These are phyloP conservation scores for Cucumis hystrix DNA, from an alignment of 306 rosid genomes.

Conservation along the genomic window DNA sequence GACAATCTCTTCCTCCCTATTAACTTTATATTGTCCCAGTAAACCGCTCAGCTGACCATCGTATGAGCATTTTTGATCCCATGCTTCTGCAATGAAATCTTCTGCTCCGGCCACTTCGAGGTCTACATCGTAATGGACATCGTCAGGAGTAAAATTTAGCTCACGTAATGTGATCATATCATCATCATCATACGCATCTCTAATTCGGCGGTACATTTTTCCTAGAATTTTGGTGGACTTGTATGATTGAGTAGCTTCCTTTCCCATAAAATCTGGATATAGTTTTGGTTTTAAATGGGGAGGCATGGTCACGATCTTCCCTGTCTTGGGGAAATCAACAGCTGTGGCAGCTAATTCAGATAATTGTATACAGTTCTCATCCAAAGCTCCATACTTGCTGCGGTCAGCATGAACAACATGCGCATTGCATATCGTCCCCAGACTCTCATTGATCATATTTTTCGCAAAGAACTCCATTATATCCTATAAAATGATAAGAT, in stretches of 20 bases:
- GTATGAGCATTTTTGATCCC: conserved; percentile 59
- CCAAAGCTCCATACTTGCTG: conserved; percentile 59
- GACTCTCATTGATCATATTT: conserved; percentile 63
- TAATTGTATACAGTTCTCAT: conserved; percentile 42
- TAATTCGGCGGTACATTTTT: conserved; percentile 48
- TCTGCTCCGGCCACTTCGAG: conserved; percentile 43
- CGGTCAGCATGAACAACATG: conserved; percentile 93
- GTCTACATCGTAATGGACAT: conserved; percentile 46
- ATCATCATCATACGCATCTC: conserved; percentile 44
- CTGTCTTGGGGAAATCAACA: conserved; percentile 87
- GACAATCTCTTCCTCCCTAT: conserved; percentile 75
- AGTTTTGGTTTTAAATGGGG: conserved; percentile 43
- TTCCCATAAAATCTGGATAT: conserved; percentile 93
- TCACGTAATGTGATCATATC: conserved; percentile 27
- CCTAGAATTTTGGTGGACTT: conserved; percentile 65
- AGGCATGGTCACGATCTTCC: conserved; percentile 58
- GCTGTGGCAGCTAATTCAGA: conserved; percentile 84
- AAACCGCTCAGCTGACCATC: conserved; percentile 55
- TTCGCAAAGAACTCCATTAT: conserved; percentile 42
- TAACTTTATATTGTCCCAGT: conserved; percentile 64
- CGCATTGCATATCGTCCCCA: conserved; percentile 77
- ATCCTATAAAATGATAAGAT: conserved; percentile 41
- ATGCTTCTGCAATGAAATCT: conserved; percentile 53
- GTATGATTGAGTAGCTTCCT: conserved; percentile 53
- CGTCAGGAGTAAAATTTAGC: conserved; percentile 10